phyloP scores from a whole-genome alignment of 805 yeast genomes.

The Kuraishia piskuri region DNA sequence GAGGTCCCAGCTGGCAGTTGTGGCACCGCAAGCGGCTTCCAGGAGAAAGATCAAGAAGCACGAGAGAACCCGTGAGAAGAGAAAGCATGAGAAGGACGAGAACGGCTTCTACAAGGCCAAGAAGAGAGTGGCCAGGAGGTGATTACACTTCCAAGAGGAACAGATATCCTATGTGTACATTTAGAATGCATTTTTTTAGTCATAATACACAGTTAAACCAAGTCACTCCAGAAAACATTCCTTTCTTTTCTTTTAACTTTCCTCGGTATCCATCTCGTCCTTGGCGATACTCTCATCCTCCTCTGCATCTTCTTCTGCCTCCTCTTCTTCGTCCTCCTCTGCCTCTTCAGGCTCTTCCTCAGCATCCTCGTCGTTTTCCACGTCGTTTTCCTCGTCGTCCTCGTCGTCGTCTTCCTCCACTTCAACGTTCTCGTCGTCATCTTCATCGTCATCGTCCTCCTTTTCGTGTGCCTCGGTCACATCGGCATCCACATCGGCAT shows the following conservation, averaged over 20 bases:
- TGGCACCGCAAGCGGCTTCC: slow-evolving; percentile 79
- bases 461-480: neutral
- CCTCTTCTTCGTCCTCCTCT: neutral
- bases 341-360: neutral
- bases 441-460: slow-evolving; percentile 4
- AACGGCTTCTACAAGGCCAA: slow-evolving; percentile 68
- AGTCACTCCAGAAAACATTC: no score
- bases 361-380: neutral
- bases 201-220: neutral
- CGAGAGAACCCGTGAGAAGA: slow-evolving; percentile 63
- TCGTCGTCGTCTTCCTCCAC: neutral
- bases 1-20: slow-evolving; percentile 66
- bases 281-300: neutral
- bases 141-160: neutral
- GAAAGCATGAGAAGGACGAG: slow-evolving; percentile 67
- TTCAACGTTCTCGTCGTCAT: neutral
- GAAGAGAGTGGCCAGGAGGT: slow-evolving; percentile 26
- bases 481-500: neutral
- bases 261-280: neutral
- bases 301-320: neutral
- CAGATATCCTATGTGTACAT: no score
- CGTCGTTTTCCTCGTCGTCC: neutral
- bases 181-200: neutral
- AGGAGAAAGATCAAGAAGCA: slow-evolving; percentile 71
- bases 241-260: neutral